Percentiles rank a stretch among this genome's conserved stretches.
These are phyloP conservation scores for Juncus effusus DNA, from an alignment of 176 grass and related monocot genomes.

Conservation along the genomic window DNA sequence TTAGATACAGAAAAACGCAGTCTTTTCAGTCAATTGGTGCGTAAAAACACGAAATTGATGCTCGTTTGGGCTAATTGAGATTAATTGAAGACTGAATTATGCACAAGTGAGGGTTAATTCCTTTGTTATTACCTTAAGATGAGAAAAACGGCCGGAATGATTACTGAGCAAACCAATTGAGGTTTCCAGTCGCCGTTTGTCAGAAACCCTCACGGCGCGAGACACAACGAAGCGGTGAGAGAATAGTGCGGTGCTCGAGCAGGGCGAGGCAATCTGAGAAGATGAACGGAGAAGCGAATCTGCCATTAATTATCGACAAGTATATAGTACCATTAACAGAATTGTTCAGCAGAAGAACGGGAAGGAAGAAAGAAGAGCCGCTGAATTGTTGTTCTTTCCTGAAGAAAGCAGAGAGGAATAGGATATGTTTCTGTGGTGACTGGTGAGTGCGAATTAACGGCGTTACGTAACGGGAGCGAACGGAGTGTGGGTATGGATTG, in stretches of 20 bases:
- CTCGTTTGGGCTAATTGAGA: not conserved
- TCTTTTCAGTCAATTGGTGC: not conserved
- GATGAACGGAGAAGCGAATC: constrained; percentile 37
- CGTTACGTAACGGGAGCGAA: too few relatives aligned
- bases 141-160: constrained; percentile 23
- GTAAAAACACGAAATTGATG: not conserved
- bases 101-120: not conserved
- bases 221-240: constrained; percentile 9
- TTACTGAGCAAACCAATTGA: constrained; percentile 12
- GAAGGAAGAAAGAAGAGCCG: too few relatives aligned
- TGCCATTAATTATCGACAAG: constrained; percentile 33
- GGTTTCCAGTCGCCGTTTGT: not conserved
- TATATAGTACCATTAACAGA: not conserved
- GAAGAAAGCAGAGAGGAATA: too few relatives aligned
- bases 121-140: constrained; percentile 33
- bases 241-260: constrained; percentile 21
- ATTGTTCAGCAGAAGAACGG: too few relatives aligned
- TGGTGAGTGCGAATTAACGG: too few relatives aligned
- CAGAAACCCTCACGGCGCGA: constrained; percentile 9
- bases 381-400: too few relatives aligned
- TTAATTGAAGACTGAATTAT: not conserved
- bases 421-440: too few relatives aligned
- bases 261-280: constrained; percentile 18
- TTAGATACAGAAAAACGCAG: constrained; percentile 16
- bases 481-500: too few relatives aligned